Conservation (phyloP, 1,284 basidiomycete species). For the Rhodotorula sp. region DNA sequence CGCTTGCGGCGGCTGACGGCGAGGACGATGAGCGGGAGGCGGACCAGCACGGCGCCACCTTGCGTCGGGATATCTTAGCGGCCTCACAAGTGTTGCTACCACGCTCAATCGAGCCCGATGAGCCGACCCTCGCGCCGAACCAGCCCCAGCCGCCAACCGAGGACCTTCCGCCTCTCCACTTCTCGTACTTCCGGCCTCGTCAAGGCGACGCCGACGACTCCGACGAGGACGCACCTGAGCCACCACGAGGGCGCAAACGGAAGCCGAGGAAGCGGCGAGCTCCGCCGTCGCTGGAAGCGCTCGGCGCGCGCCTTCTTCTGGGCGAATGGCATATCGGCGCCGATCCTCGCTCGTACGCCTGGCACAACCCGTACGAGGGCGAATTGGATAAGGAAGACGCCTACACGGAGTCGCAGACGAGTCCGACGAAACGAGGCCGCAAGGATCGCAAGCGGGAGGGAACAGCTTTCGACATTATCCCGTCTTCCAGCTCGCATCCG, state of each 20-base stretch:
- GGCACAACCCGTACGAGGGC: constrained; percentile 36
- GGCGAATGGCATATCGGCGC: constrained; percentile 39
- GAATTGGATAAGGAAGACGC: constrained; percentile 20
- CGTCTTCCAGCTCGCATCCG: not conserved
- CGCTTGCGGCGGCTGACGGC: not conserved
- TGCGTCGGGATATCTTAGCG: too few species aligned
- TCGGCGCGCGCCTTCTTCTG: constrained; percentile 27
- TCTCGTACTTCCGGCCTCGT: constrained; percentile 23
- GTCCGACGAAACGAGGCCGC: not conserved
- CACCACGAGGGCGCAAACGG: not conserved
- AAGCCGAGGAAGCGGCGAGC: not conserved
- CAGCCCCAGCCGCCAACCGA: constrained; percentile 20
- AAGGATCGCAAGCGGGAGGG: not conserved
- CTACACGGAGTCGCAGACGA: not conserved
- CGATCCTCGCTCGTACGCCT: constrained; percentile 32
- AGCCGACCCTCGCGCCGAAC: constrained; percentile 16
- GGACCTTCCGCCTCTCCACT: constrained; percentile 25
- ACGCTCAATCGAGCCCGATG: constrained; percentile 21
- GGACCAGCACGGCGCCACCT: too few species aligned
- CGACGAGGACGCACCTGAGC: not conserved
- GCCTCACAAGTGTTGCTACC: constrained; percentile 14
- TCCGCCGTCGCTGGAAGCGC: constrained; percentile 7
- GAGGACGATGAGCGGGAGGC: too few species aligned
- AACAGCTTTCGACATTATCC: too few species aligned
- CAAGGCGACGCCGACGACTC: not conserved